A percentile compares a stretch with the other conserved stretches of the same genome.
Evolutionary conservation across 2,329 filamentous ascomycete species (phyloP).

Genomic region (Epichloe coenophiala): DNA sequence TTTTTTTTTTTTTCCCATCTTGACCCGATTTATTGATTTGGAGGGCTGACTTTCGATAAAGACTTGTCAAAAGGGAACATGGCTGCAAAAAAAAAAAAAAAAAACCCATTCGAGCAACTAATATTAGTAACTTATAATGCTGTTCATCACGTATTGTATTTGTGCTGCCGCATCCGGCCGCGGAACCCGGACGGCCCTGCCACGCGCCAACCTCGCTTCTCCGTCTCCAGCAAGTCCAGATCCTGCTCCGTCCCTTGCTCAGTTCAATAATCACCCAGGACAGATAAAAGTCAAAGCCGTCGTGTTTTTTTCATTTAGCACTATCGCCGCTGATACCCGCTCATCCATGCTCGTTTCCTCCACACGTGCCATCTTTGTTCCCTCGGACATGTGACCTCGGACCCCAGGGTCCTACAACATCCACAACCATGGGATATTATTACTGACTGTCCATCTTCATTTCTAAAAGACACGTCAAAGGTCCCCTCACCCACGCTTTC

Average conservation of each 20-base stretch:
- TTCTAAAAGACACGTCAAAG: neutral
- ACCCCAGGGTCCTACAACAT: neutral
- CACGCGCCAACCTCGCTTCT: no score
- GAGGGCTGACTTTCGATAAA: no score
- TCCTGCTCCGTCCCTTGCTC: slow-evolving; percentile 11
- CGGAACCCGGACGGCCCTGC: no score
- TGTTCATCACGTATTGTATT: no score
- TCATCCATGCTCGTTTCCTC: neutral
- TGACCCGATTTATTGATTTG: no score
- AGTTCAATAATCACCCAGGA: neutral
- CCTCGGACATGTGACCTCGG: neutral
- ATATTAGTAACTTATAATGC: no score
- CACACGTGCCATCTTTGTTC: neutral
- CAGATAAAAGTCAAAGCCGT: neutral
- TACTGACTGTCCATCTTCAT: neutral
- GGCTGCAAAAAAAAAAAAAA: no score
- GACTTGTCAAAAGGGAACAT: no score
- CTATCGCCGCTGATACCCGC: neutral
- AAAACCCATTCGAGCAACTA: no score
- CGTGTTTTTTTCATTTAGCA: neutral
- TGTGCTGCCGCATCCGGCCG: no score
- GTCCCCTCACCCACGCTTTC: neutral
- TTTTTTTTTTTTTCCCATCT: no score
- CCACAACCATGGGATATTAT: neutral
- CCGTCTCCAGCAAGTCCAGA: no score